These are phyloP conservation scores for Fusarium mexicanum DNA, from an alignment of 2,329 filamentous ascomycete species.

Conservation along the genomic window DNA sequence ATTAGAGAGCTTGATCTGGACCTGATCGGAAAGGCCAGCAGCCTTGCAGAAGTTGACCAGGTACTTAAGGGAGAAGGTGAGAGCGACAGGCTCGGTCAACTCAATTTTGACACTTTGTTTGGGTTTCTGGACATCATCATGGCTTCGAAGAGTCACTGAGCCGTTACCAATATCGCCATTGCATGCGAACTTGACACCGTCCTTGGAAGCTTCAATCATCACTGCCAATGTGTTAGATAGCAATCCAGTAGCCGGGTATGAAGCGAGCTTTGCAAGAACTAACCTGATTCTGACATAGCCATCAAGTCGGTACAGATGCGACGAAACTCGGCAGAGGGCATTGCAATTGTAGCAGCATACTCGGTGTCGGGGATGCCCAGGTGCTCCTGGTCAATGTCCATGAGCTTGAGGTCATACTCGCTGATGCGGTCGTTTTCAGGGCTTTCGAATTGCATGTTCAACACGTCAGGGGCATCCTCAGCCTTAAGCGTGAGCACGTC, in stretches of 20 bases:
- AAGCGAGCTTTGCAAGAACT: constrained; percentile 43
- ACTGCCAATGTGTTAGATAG: constrained; percentile 62
- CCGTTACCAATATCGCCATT: constrained; percentile 96
- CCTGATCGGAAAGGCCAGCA: constrained; percentile 79
- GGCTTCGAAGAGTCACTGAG: constrained; percentile 88
- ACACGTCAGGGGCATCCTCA: constrained; percentile 93
- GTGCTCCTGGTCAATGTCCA: constrained; percentile 99
- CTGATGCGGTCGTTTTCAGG: constrained; percentile 87
- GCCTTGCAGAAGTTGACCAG: constrained; percentile 99
- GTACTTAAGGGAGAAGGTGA: constrained; percentile 99
- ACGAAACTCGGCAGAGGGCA: constrained; percentile 91
- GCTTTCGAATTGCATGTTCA: constrained; percentile 97
- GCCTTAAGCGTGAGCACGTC: constrained; percentile 97
- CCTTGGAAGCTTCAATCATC: constrained; percentile 94
- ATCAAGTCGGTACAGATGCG: constrained; percentile 93
- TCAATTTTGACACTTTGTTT: constrained; percentile 87
- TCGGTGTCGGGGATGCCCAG: constrained; percentile 99
- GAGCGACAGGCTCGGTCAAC: constrained; percentile 88
- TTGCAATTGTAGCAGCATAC: constrained; percentile 88
- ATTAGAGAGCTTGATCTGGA: constrained; percentile 93
- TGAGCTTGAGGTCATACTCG: constrained; percentile 99
- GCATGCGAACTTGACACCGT: constrained; percentile 95
- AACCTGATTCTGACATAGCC: constrained; percentile 95
- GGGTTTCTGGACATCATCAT: constrained; percentile 90
- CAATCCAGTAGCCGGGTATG: not conserved